Percentiles rank a stretch among this genome's conserved stretches.
phyloP scores from a whole-genome alignment of 2,329 filamentous ascomycete species.

The Aspergillus texensis region DNA sequence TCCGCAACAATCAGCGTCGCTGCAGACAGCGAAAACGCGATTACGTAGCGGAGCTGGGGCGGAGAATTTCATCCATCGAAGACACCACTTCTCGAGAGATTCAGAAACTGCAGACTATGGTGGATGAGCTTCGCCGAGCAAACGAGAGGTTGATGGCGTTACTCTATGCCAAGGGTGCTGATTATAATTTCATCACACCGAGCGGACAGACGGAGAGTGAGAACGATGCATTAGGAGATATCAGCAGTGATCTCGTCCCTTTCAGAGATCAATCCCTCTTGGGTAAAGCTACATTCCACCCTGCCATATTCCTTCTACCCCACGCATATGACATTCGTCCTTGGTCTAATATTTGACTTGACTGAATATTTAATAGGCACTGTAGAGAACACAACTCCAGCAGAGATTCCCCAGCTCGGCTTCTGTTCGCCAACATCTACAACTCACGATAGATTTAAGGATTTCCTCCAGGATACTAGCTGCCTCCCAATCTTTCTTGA shows the following conservation, averaged over 20 bases:
- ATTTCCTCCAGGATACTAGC: neutral
- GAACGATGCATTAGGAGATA: neutral
- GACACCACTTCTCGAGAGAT: slow-evolving; percentile 4
- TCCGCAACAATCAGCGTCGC: slow-evolving; percentile 57
- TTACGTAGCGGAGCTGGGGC: slow-evolving; percentile 45
- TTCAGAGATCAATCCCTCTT: neutral
- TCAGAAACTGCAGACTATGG: neutral
- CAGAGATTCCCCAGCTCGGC: neutral
- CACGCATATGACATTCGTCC: neutral
- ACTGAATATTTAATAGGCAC: neutral
- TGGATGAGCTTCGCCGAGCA: neutral
- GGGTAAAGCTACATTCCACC: neutral
- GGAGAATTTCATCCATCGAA: slow-evolving; percentile 9
- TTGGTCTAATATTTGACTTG: neutral
- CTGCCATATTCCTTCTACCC: neutral
- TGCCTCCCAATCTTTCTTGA: neutral
- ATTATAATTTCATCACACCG: neutral
- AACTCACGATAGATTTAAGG: neutral
- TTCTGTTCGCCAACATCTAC: neutral
- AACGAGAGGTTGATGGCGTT: slow-evolving; percentile 4
- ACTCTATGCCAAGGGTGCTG: neutral
- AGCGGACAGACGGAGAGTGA: neutral
- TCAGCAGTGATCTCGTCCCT: neutral
- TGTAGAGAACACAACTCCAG: neutral
- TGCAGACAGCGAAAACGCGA: slow-evolving; percentile 51